Evolutionary conservation across 192 early-diverging fungal species (phyloP).

Genomic region (Rhizophlyctis rosea): DNA sequence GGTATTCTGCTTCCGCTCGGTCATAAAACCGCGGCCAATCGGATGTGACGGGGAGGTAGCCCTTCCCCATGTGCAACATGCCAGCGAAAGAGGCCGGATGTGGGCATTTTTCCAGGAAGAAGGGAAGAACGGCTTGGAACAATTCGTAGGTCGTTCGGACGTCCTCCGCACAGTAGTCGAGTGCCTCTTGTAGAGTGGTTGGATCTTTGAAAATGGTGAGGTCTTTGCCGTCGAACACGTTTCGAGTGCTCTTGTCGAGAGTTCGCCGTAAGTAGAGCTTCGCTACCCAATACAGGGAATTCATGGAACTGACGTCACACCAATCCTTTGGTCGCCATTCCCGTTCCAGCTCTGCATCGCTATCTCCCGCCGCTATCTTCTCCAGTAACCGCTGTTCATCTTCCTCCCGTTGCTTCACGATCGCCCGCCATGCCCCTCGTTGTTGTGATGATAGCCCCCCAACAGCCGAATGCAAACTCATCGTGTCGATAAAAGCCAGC

Average conservation of each 20-base stretch:
- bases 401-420: slow-evolving; percentile 56
- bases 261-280: slow-evolving; percentile 69
- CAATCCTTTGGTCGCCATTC: slow-evolving; percentile 26
- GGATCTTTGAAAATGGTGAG: slow-evolving; percentile 37
- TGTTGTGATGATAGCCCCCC: slow-evolving; percentile 90
- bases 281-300: slow-evolving; percentile 75
- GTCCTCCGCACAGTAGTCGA: slow-evolving; percentile 87
- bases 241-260: slow-evolving; percentile 36
- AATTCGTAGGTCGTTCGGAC: slow-evolving; percentile 73
- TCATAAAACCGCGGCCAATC: slow-evolving; percentile 75
- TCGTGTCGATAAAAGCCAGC: slow-evolving; percentile 81
- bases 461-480: slow-evolving; percentile 87
- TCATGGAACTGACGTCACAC: slow-evolving; percentile 63
- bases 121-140: slow-evolving; percentile 64
- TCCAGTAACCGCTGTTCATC: slow-evolving; percentile 2
- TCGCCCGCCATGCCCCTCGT: slow-evolving; percentile 71
- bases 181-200: slow-evolving; percentile 62
- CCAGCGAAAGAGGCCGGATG: slow-evolving; percentile 94
- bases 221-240: slow-evolving; percentile 27
- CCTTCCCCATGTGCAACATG: slow-evolving; percentile 81
- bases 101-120: slow-evolving; percentile 78
- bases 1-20: slow-evolving; percentile 52
- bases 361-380: slow-evolving; percentile 13
- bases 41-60: slow-evolving; percentile 76
- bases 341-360: neutral